Conservation (phyloP, 306 rosid species). For the Citrullus mucosospermus region DNA sequence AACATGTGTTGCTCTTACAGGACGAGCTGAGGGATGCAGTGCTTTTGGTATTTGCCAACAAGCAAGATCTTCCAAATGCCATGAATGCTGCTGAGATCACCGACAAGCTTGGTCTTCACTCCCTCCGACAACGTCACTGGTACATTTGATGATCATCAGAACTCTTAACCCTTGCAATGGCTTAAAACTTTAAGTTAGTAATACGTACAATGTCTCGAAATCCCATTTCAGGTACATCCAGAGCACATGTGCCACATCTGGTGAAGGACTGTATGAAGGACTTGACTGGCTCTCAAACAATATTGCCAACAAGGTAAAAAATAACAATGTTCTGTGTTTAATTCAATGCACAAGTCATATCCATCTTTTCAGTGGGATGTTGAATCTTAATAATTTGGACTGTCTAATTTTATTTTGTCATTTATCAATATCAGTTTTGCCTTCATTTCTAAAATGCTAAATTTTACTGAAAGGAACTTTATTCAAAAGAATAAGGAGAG, state of each 20-base stretch:
- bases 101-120: constrained; percentile 51
- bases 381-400: background rate
- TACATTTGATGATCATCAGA: constrained; percentile 4
- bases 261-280: constrained; percentile 67
- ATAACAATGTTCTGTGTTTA: background rate
- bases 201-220: background rate
- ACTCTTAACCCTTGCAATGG: background rate
- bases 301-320: constrained; percentile 43
- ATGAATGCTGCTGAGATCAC: constrained; percentile 70
- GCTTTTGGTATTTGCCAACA: constrained; percentile 58
- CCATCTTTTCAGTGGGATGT: background rate
- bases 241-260: constrained; percentile 66
- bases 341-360: background rate
- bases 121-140: constrained; percentile 63
- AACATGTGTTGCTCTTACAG: constrained; percentile 14
- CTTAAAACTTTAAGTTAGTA: background rate
- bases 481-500: background rate
- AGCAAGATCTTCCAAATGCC: constrained; percentile 69
- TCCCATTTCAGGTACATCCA: constrained; percentile 44
- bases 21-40: constrained; percentile 60
- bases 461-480: background rate
- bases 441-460: background rate
- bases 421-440: background rate
- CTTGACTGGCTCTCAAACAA: constrained; percentile 67
- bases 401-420: background rate